Evolutionary conservation across 768 basidiomycete genomes (phyloP), one percentile per base, ranked within the genome.

Genomic region (Termitomyces sp.): DNA sequence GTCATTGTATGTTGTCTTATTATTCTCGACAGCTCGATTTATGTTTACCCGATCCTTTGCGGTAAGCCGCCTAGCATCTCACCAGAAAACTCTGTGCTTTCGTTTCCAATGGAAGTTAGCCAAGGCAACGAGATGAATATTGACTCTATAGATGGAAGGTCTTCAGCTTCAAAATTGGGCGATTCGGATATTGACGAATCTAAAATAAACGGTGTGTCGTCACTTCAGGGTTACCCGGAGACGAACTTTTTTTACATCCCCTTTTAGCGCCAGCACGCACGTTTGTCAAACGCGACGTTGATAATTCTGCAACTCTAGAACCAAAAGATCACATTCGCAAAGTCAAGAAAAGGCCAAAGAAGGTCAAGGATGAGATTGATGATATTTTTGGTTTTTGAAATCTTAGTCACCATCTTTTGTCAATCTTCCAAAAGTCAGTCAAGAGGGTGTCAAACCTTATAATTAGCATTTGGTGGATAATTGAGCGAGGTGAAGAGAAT

Each of bases 351-450:
- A 76, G 74, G 62, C 76, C 71, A 60, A 80, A 74, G 66, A 71
- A 68, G 58, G 70, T 68, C 43, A 72, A 63, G 54, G 79, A 89
- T 62, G 87, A 87, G 64, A 89, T 89, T 37, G 87, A 89, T 61
- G 81, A 80, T n/a, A 88, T 89, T 22, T 88, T 88, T 67, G 82
- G 79, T 0, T 76, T 70, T 55, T 74, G 58, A 60, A n/a, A 30
- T 46, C 20, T 13, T 24, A 14, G 33, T 36, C 14, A 45, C 36
- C 26, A 37, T 27, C 10, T 5, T 13, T 13, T 46, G 18, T 37
- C 20, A 4, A 54, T 12, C 9, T 24, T 14, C 9, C 5, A 18
- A 43, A 13, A 13, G 20, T 30, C 27, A 53, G 30, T n/a, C 10
- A 33, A 6, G 32, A 32, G 32, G 32, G 42, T 57, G 51, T 57